Evolutionary conservation across 75 land plant genomes (phyloP).

Genomic region (Sequoia sempervirens): DNA sequence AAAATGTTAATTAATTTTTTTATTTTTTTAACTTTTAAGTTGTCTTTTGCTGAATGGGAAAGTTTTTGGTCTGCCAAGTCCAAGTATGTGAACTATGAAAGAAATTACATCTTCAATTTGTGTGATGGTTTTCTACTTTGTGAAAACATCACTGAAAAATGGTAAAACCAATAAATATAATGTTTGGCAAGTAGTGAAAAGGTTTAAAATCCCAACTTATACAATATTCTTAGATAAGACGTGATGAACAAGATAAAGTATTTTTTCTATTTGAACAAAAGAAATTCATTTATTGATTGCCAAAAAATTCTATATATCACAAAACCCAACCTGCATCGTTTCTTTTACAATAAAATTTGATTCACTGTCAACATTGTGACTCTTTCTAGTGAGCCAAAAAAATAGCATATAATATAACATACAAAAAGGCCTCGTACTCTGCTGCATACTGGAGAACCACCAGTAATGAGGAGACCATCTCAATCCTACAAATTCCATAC

Average conservation of each 20-base stretch:
- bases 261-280: neutral
- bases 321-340: neutral
- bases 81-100: too few relatives aligned
- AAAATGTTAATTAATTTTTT: too few relatives aligned
- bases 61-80: too few relatives aligned
- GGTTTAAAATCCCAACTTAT: neutral
- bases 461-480: conserved; percentile 1
- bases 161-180: neutral
- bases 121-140: neutral
- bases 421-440: neutral
- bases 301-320: neutral
- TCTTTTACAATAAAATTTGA: neutral
- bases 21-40: too few relatives aligned
- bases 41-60: too few relatives aligned
- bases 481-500: conserved; percentile 4
- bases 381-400: conserved; percentile 9
- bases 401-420: neutral
- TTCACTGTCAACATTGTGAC: neutral
- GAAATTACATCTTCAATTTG: neutral
- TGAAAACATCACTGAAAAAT: neutral
- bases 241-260: neutral
- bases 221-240: neutral
- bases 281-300: neutral
- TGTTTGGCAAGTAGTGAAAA: neutral
- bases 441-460: neutral